These are phyloP conservation scores for Dorcoceras hygrometricum DNA, from an alignment of 257 asterid genomes.

Conservation along the genomic window DNA sequence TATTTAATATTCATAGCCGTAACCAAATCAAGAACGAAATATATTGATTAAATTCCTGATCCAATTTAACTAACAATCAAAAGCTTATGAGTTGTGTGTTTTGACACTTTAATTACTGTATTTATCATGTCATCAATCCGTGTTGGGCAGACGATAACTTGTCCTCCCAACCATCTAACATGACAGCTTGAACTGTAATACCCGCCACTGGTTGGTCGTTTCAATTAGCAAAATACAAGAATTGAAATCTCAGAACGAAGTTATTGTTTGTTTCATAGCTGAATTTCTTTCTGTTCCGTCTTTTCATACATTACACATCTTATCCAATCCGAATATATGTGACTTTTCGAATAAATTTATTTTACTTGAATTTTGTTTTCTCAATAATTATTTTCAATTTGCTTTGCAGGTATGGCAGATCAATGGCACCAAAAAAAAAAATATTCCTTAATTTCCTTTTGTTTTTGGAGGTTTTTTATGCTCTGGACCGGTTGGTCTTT, in stretches of 20 bases:
- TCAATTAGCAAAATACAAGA: constrained; percentile 1
- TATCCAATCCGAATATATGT: constrained; percentile 73
- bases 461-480: background rate
- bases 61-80: too few species aligned
- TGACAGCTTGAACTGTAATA: background rate
- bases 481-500: too few species aligned
- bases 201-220: background rate
- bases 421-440: too few species aligned
- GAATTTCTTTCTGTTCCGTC: constrained; percentile 8
- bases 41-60: too few species aligned
- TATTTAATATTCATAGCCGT: too few species aligned
- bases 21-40: too few species aligned
- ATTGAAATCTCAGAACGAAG: background rate
- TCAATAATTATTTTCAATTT: constrained; percentile 4
- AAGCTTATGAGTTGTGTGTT: too few species aligned
- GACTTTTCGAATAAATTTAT: constrained; percentile 31
- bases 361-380: constrained; percentile 8
- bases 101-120: too few species aligned
- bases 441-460: too few species aligned
- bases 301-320: constrained; percentile 1
- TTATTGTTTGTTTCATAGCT: background rate
- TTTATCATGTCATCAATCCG: too few species aligned
- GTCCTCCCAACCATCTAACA: constrained; percentile 6
- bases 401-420: constrained; percentile 79
- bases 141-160: too few species aligned